Conservation (phyloP, 345 rosid species). For the Carallia pectinifolia region DNA sequence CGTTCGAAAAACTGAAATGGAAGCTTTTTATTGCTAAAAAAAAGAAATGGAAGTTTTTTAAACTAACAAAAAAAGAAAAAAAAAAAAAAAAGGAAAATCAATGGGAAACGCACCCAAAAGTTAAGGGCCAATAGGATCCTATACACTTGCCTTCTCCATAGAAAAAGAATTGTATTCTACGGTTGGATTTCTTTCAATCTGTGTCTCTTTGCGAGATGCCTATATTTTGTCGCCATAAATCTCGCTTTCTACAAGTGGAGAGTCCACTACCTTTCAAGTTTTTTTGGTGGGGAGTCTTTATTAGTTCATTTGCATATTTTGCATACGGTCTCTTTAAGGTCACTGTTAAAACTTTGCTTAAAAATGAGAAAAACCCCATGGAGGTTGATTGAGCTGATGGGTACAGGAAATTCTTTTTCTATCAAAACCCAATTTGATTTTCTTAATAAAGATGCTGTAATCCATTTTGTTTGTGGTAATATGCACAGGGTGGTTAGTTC, state of each 20-base stretch:
- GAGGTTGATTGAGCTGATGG: slow-evolving; percentile 40
- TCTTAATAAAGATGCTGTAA: slow-evolving; percentile 17
- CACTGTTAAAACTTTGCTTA: slow-evolving; percentile 25
- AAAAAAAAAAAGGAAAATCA: too few relatives aligned
- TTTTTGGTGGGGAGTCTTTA: slow-evolving; percentile 32
- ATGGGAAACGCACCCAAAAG: too few relatives aligned
- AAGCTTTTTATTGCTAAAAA: too few relatives aligned
- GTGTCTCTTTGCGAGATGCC: slow-evolving; percentile 24
- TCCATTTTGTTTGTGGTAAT: slow-evolving; percentile 30
- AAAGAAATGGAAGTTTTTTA: too few relatives aligned
- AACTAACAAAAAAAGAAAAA: too few relatives aligned
- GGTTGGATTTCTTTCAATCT: background rate
- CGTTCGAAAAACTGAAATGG: too few relatives aligned
- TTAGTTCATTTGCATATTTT: background rate
- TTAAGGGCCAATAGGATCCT: too few relatives aligned
- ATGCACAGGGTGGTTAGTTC: slow-evolving; percentile 35
- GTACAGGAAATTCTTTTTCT: slow-evolving; percentile 23
- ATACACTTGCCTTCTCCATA: background rate
- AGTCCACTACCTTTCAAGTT: slow-evolving; percentile 18
- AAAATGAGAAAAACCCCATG: slow-evolving; percentile 6
- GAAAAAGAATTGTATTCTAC: background rate
- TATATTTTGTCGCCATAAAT: slow-evolving; percentile 25
- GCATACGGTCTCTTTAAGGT: background rate
- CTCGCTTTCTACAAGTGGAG: slow-evolving; percentile 47
- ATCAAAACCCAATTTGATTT: slow-evolving; percentile 38